These are phyloP conservation scores for Bretschneidera sinensis DNA, from an alignment of 345 rosid genomes.

Conservation along the genomic window DNA sequence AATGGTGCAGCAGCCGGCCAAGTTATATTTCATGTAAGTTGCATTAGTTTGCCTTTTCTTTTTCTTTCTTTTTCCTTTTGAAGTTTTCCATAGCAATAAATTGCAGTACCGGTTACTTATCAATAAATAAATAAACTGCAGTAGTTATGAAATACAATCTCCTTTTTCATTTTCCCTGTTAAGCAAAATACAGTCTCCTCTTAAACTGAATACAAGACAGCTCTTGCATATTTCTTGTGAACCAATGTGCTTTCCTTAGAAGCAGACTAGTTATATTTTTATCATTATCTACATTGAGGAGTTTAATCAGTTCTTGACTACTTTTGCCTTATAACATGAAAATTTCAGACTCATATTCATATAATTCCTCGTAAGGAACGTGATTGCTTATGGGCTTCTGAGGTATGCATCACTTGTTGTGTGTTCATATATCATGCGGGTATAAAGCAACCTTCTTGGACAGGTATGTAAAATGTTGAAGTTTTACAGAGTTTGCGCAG, in stretches of 20 bases:
- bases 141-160: too few species aligned
- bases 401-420: conserved; percentile 44
- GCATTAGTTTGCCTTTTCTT: neutral
- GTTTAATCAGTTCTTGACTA: neutral
- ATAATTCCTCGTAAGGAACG: conserved; percentile 81
- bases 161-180: too few species aligned
- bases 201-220: too few species aligned
- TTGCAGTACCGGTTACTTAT: too few species aligned
- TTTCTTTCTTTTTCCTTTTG: conserved; percentile 4
- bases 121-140: too few species aligned
- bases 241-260: neutral
- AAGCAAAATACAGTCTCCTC: too few species aligned
- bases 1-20: conserved; percentile 97
- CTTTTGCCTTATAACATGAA: conserved; percentile 2
- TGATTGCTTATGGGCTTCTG: conserved; percentile 88
- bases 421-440: neutral
- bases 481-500: conserved; percentile 62
- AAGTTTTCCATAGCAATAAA: conserved; percentile 2
- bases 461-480: neutral
- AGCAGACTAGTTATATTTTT: neutral
- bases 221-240: neutral
- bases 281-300: neutral
- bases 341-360: conserved; percentile 85
- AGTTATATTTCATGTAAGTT: conserved; percentile 84
- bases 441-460: neutral